Percentiles rank a stretch among this genome's conserved stretches.
Conservation (phyloP, 1,284 basidiomycete genomes). For the Flammula alnicola region DNA sequence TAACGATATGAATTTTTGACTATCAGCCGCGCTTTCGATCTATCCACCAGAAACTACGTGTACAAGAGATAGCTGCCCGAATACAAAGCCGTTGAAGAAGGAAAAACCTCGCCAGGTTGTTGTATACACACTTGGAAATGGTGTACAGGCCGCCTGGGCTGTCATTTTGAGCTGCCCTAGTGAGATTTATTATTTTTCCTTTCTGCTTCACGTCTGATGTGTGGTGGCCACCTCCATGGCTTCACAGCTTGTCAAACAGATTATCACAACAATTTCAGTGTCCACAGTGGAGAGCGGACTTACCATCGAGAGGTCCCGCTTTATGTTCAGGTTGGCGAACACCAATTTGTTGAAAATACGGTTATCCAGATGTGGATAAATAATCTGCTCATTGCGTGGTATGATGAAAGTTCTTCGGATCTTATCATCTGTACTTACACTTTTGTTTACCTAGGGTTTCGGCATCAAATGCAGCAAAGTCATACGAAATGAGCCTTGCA, state of each 20-base stretch:
- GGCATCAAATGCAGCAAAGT: constrained; percentile 12
- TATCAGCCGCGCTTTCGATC: constrained; percentile 13
- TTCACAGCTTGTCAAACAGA: constrained; percentile 25
- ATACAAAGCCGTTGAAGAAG: constrained; percentile 20
- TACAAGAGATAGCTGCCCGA: constrained; percentile 8
- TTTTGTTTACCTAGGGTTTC: constrained; percentile 14
- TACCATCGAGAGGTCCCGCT: constrained; percentile 25
- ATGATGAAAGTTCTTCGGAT: constrained; percentile 1
- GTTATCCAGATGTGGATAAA: constrained; percentile 10
- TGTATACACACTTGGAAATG: constrained; percentile 24
- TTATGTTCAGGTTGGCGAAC: constrained; percentile 28
- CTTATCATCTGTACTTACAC: neutral
- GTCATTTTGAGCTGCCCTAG: constrained; percentile 24
- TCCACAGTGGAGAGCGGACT: constrained; percentile 15
- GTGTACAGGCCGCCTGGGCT: constrained; percentile 26
- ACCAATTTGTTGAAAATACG: constrained; percentile 22
- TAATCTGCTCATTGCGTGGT: constrained; percentile 23
- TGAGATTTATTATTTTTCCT: constrained; percentile 8
- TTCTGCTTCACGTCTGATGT: no score
- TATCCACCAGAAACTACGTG: constrained; percentile 16
- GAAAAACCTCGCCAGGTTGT: constrained; percentile 21
- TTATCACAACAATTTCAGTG: constrained; percentile 31
- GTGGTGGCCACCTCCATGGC: neutral
- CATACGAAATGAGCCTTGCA: constrained; percentile 10
- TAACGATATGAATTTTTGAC: no score